Percentiles rank a stretch among this genome's conserved stretches.
These are phyloP conservation scores for Ruellia speciosa DNA, from an alignment of 305 asterid genomes.

Conservation along the genomic window DNA sequence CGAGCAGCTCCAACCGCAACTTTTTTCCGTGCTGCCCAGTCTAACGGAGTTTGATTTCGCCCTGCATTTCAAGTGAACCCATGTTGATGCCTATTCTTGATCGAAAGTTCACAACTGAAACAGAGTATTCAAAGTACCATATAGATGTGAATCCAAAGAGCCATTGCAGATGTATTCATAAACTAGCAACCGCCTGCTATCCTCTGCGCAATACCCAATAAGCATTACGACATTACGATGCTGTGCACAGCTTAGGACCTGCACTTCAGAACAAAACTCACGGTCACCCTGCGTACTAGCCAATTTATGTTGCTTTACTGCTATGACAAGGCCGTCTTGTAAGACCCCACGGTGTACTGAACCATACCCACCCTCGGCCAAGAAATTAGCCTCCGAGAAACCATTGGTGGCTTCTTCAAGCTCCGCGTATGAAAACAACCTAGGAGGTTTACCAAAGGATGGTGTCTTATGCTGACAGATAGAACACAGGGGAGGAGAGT, in stretches of 20 bases:
- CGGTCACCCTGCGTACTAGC: constrained; percentile 84
- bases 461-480: constrained; percentile 72
- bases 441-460: constrained; percentile 61
- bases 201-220: constrained; percentile 85
- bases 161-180: constrained; percentile 86
- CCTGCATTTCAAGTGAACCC: constrained; percentile 32
- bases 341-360: constrained; percentile 74
- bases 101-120: not conserved
- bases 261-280: constrained; percentile 87
- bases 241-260: constrained; percentile 83
- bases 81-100: not conserved
- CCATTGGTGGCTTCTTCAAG: constrained; percentile 63
- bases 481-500: constrained; percentile 85
- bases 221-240: constrained; percentile 87
- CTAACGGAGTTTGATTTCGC: constrained; percentile 31
- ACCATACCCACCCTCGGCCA: constrained; percentile 95
- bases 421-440: constrained; percentile 58
- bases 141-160: constrained; percentile 76
- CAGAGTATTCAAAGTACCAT: constrained; percentile 37
- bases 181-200: constrained; percentile 57
- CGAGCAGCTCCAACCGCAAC: constrained; percentile 87
- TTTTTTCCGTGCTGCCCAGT: constrained; percentile 70
- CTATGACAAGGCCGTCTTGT: constrained; percentile 65
- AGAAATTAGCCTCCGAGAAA: constrained; percentile 58
- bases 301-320: constrained; percentile 72